These are phyloP conservation scores for Haplosporangium gracile DNA, from an alignment of 192 early-diverging fungal species.

Conservation along the genomic window DNA sequence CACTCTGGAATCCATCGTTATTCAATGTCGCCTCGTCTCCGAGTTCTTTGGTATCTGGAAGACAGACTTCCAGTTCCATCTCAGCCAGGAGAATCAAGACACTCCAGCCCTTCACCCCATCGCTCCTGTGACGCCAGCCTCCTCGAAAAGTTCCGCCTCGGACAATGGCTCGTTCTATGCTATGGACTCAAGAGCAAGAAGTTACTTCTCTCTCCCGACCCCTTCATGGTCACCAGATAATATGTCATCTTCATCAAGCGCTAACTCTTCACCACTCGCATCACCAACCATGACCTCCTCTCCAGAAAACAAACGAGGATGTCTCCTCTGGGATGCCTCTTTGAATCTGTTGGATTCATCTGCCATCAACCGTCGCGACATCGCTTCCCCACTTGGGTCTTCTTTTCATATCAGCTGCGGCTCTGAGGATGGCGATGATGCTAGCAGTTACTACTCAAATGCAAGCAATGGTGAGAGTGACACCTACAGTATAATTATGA, in stretches of 20 bases:
- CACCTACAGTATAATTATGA: background rate
- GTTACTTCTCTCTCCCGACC: background rate
- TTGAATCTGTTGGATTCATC: background rate
- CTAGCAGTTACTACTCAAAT: background rate
- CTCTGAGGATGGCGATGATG: background rate
- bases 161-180: background rate
- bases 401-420: conserved; percentile 2
- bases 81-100: conserved; percentile 10
- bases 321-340: background rate
- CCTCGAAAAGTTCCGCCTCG: background rate
- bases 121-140: background rate
- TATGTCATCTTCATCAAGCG: background rate
- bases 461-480: background rate
- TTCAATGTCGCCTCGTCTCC: conserved; percentile 17
- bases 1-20: background rate
- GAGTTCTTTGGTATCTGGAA: conserved; percentile 45
- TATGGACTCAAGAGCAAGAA: background rate
- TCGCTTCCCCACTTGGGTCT: background rate
- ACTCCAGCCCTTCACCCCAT: conserved; percentile 20
- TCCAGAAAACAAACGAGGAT: background rate
- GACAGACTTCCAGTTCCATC: conserved; percentile 24
- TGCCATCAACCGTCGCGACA: background rate
- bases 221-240: background rate
- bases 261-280: background rate
- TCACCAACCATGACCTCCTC: background rate